These are phyloP conservation scores for Trichoderma semiorbis DNA, from an alignment of 2,329 filamentous ascomycete species.

Conservation along the genomic window DNA sequence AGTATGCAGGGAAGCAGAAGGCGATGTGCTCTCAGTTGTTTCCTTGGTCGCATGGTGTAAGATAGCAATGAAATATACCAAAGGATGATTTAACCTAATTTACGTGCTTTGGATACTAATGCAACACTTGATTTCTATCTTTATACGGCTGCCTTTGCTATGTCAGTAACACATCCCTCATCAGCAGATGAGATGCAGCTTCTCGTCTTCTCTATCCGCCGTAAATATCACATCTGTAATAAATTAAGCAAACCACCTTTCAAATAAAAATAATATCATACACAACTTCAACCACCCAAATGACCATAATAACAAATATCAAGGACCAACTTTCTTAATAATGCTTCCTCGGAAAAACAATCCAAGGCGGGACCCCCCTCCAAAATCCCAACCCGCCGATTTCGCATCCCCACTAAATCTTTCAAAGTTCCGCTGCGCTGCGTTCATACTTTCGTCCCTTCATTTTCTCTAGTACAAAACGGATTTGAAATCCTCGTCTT, in stretches of 20 bases:
- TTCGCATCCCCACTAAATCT: slow-evolving; percentile 9
- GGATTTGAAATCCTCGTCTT: slow-evolving; percentile 34
- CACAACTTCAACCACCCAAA: background rate
- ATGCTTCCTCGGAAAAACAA: background rate
- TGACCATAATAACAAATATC: background rate
- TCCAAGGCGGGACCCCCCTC: background rate
- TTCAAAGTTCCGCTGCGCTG: background rate
- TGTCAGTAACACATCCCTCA: background rate
- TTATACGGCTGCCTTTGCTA: background rate
- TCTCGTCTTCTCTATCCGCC: background rate
- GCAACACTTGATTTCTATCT: background rate
- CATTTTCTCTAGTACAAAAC: background rate
- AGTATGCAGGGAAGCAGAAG: background rate
- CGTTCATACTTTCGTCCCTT: background rate
- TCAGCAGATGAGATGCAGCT: background rate
- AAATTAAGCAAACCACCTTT: background rate
- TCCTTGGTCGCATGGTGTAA: background rate
- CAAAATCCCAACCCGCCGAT: slow-evolving; percentile 2
- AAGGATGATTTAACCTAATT: background rate
- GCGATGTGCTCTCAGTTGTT: background rate
- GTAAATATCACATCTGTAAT: background rate
- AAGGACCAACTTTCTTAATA: background rate
- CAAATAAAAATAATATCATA: background rate
- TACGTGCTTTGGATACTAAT: background rate
- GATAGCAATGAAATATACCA: background rate